phyloP scores from a whole-genome alignment of 805 yeast genomes.

The Candida succiphila region DNA sequence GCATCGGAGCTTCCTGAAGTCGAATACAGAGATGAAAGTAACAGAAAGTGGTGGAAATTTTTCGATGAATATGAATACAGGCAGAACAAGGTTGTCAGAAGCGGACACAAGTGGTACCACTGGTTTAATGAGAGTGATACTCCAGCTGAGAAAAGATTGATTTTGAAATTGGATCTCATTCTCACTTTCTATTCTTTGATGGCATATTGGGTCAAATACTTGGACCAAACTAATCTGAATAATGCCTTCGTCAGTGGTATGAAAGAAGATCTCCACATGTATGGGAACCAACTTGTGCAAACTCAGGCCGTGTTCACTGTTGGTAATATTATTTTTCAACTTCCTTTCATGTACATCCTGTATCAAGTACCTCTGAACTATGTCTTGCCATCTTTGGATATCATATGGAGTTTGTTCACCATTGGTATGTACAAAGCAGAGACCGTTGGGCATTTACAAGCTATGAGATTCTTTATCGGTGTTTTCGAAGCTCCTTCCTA shows the following conservation, averaged over 20 bases:
- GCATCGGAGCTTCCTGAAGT: too few species aligned
- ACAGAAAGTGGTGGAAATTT: constrained; percentile 43
- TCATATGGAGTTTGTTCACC: constrained; percentile 28
- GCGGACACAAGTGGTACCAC: constrained; percentile 36
- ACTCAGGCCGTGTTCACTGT: constrained; percentile 29
- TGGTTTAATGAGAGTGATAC: constrained; percentile 42
- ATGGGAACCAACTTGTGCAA: constrained; percentile 25
- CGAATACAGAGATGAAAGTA: constrained; percentile 44
- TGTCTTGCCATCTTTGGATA: constrained; percentile 24
- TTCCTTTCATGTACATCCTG: constrained; percentile 25
- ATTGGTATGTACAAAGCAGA: constrained; percentile 24
- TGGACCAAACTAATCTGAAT: constrained; percentile 42
- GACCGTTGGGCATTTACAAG: constrained; percentile 12
- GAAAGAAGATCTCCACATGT: constrained; percentile 33
- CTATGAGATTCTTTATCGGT: constrained; percentile 29
- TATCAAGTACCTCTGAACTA: constrained; percentile 27
- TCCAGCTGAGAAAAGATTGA: constrained; percentile 33
- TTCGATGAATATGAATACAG: too few species aligned
- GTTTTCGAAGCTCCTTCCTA: constrained; percentile 31
- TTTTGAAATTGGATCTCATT: constrained; percentile 45
- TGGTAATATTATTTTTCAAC: constrained; percentile 30
- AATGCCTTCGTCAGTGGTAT: constrained; percentile 44
- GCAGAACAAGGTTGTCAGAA: constrained; percentile 20
- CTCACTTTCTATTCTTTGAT: constrained; percentile 47
- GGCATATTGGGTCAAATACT: constrained; percentile 55